Evolutionary conservation across 805 yeast genomes (phyloP), one percentile per base, ranked within the genome.

Genomic region (Metschnikowia lochheadii): DNA sequence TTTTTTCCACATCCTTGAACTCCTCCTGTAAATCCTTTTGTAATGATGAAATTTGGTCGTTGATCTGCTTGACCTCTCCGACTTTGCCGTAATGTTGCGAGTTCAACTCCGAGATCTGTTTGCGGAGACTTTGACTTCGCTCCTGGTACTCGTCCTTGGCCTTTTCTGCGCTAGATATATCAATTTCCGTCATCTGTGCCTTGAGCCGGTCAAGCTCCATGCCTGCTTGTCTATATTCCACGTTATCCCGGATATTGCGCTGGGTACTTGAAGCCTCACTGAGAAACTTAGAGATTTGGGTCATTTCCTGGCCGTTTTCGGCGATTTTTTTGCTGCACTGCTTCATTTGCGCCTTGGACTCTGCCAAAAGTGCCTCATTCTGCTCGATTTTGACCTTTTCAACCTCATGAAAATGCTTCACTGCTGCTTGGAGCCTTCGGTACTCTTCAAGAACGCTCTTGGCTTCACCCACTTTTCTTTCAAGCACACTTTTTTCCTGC

Each of bases 61-160:
- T 81, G 53, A 94, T 74, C 62, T 92, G 97, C 53, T 83, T 83
- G 38, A 88, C 78, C 65, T 92, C 98, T 18, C 99, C 99, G 20
- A 82, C 66, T 57, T 84, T 86, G 11, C 89, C 84, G 3, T 96
- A 87, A 58, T 87, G 82, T 46, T 66, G 64, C 1, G 90, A 77
- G 53, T 83, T 85, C 39, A 87, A 64, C 3, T 67, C 67, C 14
- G 87, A 76, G 48, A 82, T 80, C 36, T 69, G 62, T 14, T 71
- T 69, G 49, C 81, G 69, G 34, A 90, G 67, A n/a, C 63, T 58
- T 40, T 68, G 65, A 2, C 90, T 78, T 51, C 80, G 77, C 10
- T 73, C 67, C 57, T 87, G 85, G 62, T 85, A 89, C 55, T 76
- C 74, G 1, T 79, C 80, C 55, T 85, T 75, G 51, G 82, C 78